phyloP scores from a whole-genome alignment of 116 monocot species.

The Cymodocea nodosa region DNA sequence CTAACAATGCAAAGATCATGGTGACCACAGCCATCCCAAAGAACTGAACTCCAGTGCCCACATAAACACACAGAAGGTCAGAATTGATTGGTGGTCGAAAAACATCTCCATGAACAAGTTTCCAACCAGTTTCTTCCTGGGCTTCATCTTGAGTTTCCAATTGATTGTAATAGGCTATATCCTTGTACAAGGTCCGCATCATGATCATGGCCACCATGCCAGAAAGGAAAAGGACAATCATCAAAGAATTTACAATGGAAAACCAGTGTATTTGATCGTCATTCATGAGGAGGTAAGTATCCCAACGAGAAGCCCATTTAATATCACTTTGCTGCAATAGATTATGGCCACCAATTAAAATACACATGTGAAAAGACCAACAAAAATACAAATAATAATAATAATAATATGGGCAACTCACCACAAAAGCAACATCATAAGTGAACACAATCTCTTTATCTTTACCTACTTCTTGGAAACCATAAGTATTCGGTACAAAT shows the following conservation, averaged over 20 bases:
- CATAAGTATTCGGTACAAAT: conserved; percentile 22
- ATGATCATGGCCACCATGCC: conserved; percentile 82
- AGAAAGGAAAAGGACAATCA: conserved; percentile 84
- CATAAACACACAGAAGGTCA: conserved; percentile 58
- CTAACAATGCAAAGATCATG: conserved; percentile 61
- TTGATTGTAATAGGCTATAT: conserved; percentile 68
- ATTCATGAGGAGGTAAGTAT: conserved; percentile 72
- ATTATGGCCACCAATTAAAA: conserved; percentile 1
- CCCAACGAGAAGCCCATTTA: conserved; percentile 82
- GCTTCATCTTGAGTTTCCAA: conserved; percentile 54
- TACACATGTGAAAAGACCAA: neutral
- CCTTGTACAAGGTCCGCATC: conserved; percentile 62
- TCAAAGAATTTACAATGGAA: conserved; percentile 66
- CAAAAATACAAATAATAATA: neutral
- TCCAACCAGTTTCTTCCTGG: conserved; percentile 69
- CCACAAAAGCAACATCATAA: conserved; percentile 58
- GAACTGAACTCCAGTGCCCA: conserved; percentile 69
- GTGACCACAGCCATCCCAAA: conserved; percentile 62
- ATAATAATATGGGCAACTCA: conserved; percentile 5
- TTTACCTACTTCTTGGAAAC: conserved; percentile 37
- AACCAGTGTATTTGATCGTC: conserved; percentile 83
- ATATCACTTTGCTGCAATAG: conserved; percentile 46
- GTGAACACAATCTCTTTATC: conserved; percentile 40
- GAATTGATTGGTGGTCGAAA: conserved; percentile 54
- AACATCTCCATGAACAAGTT: conserved; percentile 59